Base-by-base conservation (phyloP, 1,284 basidiomycete genomes). In the Phellopilus nigrolimitatus region DNA sequence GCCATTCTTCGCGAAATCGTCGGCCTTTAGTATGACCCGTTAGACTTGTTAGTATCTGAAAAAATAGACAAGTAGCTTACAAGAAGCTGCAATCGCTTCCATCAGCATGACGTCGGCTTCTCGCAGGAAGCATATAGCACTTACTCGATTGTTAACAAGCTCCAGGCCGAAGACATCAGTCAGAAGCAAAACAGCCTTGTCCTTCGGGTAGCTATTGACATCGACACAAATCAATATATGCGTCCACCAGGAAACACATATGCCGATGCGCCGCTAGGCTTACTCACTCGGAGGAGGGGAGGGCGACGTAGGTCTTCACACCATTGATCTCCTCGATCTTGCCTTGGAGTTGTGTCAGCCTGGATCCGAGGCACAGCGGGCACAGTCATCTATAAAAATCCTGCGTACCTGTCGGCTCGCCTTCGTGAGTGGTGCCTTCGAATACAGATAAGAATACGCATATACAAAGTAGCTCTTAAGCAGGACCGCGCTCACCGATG, bases 1-100 rank as follows among this genome's bases (percentile, higher is more conserved):
- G 9, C 87, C 88, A 57, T 86, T 84, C 24, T 70, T 71, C 13
- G 88, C 86, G 66, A 83, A 90, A 61, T 80, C 82, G 60, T 91
- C 89, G 10, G 73, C 79, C 28, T 56, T 15, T n/a, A 22, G 34
- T 19, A 17, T n/a, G n/a, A 31, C 22, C 7, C 30, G 13, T 25
- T 21, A 22, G 13, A 9, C 7, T 40, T 17, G 4, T 36, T 17
- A 28, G 21, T 13, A 33, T n/a, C n/a, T 21, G 9, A 48, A 17
- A 22, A 41, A 41, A 22, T 33, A 33, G 17, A 44, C 9, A 42
- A 40, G 2, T 17, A 4, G n/a, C 22, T 22, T 41, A 47, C 44
- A 19, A 49, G 19, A 24, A 41, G 30, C 51, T 19, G 38, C 13
- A 40, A 41, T 27, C 6, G 40, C 33, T 46, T 38, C 45, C 13